phyloP scores from a whole-genome alignment of 768 basidiomycete species.

The Cystobasidium ongulense region DNA sequence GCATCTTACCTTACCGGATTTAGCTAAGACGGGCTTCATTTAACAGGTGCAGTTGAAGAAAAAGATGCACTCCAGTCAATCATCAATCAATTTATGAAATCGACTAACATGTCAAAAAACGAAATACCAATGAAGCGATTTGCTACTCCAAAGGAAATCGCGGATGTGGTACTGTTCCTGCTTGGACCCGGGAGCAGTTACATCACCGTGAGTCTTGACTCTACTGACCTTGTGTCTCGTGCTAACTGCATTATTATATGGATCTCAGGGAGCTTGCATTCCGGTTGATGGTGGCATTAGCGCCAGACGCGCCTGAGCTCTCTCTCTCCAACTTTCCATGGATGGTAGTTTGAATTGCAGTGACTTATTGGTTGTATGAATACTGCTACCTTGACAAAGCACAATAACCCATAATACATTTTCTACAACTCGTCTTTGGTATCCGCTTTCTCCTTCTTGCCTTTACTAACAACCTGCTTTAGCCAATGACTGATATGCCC shows the following conservation, averaged over 20 bases:
- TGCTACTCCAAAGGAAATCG: slow-evolving; percentile 10
- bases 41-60: slow-evolving; percentile 4
- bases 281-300: slow-evolving; percentile 24
- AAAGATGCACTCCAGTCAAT: background rate
- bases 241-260: background rate
- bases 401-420: background rate
- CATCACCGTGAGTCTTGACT: slow-evolving; percentile 11
- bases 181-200: slow-evolving; percentile 15
- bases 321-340: too few species aligned
- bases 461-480: slow-evolving; percentile 10
- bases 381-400: background rate
- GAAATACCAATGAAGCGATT: slow-evolving; percentile 22
- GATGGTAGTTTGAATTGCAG: too few species aligned
- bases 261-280: background rate
- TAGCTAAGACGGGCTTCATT: background rate
- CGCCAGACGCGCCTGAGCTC: background rate
- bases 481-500: slow-evolving; percentile 27
- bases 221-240: background rate
- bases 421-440: slow-evolving; percentile 6
- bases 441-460: background rate
- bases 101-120: background rate
- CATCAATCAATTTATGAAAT: slow-evolving; percentile 23
- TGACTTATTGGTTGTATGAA: background rate
- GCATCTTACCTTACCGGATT: background rate
- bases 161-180: slow-evolving; percentile 16